Evolutionary conservation across 768 basidiomycete genomes (phyloP).

Genomic region (Coprinopsis cinerea): DNA sequence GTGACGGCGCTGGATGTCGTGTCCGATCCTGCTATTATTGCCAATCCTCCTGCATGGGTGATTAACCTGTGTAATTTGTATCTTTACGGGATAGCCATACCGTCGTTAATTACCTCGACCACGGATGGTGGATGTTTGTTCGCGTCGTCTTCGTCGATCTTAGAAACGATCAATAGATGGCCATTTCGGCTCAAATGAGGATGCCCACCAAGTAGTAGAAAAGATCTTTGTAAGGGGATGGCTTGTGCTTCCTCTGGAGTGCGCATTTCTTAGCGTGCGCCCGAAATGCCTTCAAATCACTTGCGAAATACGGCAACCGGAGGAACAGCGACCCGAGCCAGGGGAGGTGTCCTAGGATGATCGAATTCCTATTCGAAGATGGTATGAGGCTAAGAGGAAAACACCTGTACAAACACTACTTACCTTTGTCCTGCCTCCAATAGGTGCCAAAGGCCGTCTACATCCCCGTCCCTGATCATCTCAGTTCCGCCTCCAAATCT

Average conservation of each 20-base stretch:
- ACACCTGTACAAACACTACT: not conserved
- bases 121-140: slow-evolving; percentile 8
- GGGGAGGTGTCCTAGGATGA: slow-evolving; percentile 12
- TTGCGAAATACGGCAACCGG: slow-evolving; percentile 5
- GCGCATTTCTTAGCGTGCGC: slow-evolving; percentile 19
- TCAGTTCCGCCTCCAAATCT: slow-evolving; percentile 28
- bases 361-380: slow-evolving; percentile 6
- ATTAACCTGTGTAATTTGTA: not conserved
- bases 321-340: slow-evolving; percentile 13
- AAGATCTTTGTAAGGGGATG: slow-evolving; percentile 20
- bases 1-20: slow-evolving; percentile 23
- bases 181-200: not conserved
- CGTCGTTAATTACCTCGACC: slow-evolving; percentile 10
- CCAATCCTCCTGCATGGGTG: slow-evolving; percentile 13
- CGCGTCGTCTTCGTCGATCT: slow-evolving; percentile 14
- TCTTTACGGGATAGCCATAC: not conserved
- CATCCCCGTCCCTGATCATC: slow-evolving; percentile 26
- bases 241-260: slow-evolving; percentile 10
- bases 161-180: too few relatives aligned
- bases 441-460: slow-evolving; percentile 20
- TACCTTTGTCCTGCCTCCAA: slow-evolving; percentile 23
- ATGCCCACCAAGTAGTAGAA: slow-evolving; percentile 24
- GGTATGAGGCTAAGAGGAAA: not conserved
- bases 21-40: slow-evolving; percentile 29
- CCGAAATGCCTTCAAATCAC: slow-evolving; percentile 8